Evolutionary conservation across 768 basidiomycete genomes (phyloP), one percentile per base, ranked within the genome.

Genomic region (Mycena galericulata): DNA sequence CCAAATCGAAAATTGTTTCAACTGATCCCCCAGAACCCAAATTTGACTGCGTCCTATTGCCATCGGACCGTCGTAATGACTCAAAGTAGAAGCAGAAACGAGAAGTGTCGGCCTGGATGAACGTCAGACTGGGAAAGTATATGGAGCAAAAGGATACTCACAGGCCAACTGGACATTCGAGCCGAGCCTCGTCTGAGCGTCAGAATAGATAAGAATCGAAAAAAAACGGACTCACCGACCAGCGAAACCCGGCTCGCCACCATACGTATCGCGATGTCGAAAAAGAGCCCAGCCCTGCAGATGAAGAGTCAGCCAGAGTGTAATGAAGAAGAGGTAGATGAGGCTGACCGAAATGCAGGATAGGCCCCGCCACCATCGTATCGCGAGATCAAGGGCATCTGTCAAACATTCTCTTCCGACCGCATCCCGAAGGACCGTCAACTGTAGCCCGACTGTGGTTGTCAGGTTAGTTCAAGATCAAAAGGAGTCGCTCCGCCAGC

Each of bases 371-470:
- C 22, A 18, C 27, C 30, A 29, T 47, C 46, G 46, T 11, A 47
- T 29, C 34, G 34, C 34, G 14, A 36, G 8, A 36, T 36, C 34
- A 14, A 36, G 14, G 34, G 34, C 34, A 36, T 36, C 34, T 36
- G 34, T 36, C 6, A 7, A 36, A n/a, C n/a, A n/a, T n/a, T n/a
- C n/a, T 41, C 10, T 49, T 26, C 34, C 53, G 26, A 54, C 53
- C 53, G 53, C 53, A 54, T 54, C 53, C 53, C 53, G 53, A 54
- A 38, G 53, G 53, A 54, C 53, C 53, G 53, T 54, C 53, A 54
- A 18, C 53, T 54, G 53, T 24, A 54, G 20, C 53, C 32, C 53
- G 22, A 54, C 53, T 38, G 34, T 54, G 53, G 53, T 54, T 38
- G 53, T 54, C 53, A 26, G 36, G 53, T 54, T 38, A 36, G 34